These are phyloP conservation scores for Anastatica hierochuntica DNA, from an alignment of 345 rosid species.

Conservation along the genomic window DNA sequence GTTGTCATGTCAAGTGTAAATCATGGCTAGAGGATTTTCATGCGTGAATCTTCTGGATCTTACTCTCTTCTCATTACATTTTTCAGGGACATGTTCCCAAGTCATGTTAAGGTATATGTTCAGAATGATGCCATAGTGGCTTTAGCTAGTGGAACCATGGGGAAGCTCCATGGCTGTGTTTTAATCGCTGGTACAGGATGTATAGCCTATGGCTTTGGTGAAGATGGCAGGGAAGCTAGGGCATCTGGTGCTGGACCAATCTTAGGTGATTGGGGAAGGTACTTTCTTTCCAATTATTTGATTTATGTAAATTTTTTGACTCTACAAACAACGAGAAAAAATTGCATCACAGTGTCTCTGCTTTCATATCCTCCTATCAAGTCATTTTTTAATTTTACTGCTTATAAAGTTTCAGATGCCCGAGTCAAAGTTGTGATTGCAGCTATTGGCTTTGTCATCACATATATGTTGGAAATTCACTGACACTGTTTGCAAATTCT, in stretches of 20 bases:
- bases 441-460: too few relatives aligned
- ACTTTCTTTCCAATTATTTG: not conserved
- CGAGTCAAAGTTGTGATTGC: too few relatives aligned
- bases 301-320: not conserved
- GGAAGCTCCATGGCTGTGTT: slow-evolving; percentile 94
- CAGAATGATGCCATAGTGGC: slow-evolving; percentile 93
- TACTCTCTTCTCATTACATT: not conserved
- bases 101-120: slow-evolving; percentile 63
- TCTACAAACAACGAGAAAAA: not conserved
- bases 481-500: not conserved
- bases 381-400: too few relatives aligned
- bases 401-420: too few relatives aligned
- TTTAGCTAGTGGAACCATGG: slow-evolving; percentile 88
- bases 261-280: slow-evolving; percentile 99
- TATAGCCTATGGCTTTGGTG: slow-evolving; percentile 79
- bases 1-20: not conserved
- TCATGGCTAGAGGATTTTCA: not conserved
- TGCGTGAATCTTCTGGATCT: not conserved
- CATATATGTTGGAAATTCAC: not conserved
- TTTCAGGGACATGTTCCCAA: slow-evolving; percentile 68
- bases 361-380: too few relatives aligned
- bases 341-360: not conserved
- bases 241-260: slow-evolving; percentile 94
- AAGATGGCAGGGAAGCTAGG: slow-evolving; percentile 86
- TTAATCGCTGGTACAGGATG: slow-evolving; percentile 92